Evolutionary conservation across 805 yeast genomes (phyloP).

Genomic region (Yarrowia yakushimensis): DNA sequence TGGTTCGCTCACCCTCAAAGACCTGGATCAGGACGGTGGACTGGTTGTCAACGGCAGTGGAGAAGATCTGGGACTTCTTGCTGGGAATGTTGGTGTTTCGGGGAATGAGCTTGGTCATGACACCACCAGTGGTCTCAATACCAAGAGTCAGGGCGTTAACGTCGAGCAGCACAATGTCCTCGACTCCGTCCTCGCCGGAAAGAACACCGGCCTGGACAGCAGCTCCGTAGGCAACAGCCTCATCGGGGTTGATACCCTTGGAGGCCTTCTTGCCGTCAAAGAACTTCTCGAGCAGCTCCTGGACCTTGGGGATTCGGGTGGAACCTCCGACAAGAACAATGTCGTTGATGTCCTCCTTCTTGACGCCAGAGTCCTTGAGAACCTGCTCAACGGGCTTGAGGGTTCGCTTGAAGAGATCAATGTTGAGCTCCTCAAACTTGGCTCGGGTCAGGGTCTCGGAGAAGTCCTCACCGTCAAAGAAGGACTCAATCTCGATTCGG

Average conservation of each 20-base stretch:
- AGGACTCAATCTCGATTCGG: conserved; percentile 92
- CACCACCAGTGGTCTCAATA: conserved; percentile 97
- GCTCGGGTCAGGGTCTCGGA: conserved; percentile 95
- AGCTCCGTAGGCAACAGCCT: conserved; percentile 99
- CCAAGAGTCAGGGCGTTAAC: conserved; percentile 93
- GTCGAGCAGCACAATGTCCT: conserved; percentile 83
- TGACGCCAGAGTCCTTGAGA: conserved; percentile 85
- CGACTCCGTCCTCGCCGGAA: conserved; percentile 92
- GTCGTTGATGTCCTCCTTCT: conserved; percentile 84
- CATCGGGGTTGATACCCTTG: conserved; percentile 98
- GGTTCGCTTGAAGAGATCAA: conserved; percentile 89
- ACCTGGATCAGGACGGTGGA: conserved; percentile 93
- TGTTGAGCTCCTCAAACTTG: conserved; percentile 93
- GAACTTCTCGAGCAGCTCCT: conserved; percentile 82
- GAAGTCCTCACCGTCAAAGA: conserved; percentile 92
- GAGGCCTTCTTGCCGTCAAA: conserved; percentile 95
- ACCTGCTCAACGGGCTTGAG: conserved; percentile 96
- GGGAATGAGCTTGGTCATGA: conserved; percentile 91
- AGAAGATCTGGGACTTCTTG: conserved; percentile 89
- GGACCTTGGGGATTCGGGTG: conserved; percentile 98
- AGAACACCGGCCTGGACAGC: conserved; percentile 99
- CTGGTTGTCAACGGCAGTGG: conserved; percentile 95
- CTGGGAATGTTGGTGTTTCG: conserved; percentile 96
- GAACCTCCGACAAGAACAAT: conserved; percentile 99
- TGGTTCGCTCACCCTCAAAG: conserved; percentile 93